Base-by-base conservation (phyloP, 2,329 filamentous ascomycete species). In the Xylaria sp. region DNA sequence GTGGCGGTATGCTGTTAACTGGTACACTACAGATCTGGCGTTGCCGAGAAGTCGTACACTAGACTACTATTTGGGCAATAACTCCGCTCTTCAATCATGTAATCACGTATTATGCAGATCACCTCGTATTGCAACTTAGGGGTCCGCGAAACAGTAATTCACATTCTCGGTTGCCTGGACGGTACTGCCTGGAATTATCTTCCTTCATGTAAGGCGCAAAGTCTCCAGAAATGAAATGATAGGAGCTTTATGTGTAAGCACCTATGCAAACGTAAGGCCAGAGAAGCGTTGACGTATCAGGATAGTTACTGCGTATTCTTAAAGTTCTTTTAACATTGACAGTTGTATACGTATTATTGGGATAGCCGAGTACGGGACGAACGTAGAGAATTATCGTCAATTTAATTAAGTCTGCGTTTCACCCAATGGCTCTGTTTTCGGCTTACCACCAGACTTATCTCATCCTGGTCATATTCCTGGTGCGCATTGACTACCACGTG, bases 121-220 rank as follows among this genome's bases (percentile, higher is more conserved):
- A 70, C 34, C 68, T 70, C 68, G 68, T 70, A 63, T 70, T 66
- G 50, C 48, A 32, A 46, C 59, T 46, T 46, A n/a, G 41, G 32
- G 59, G 48, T 41, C 58, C 58, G 39, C 68, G 3, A 34, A 56
- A 59, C 18, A 46, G 55, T 46, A 56, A 56, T 50, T 46, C 44
- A 56, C 48, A 51, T 50, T 55, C 10, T 34, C 3, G 28, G 3
- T 34, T 55, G 28, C 7, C n/a, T n/a, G n/a, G n/a, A n/a, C n/a
- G n/a, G n/a, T n/a, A n/a, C n/a, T n/a, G n/a, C n/a, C n/a, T n/a
- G n/a, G n/a, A n/a, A n/a, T n/a, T n/a, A n/a, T n/a, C n/a, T n/a
- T n/a, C n/a, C n/a, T n/a, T n/a, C n/a, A n/a, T n/a, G n/a, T n/a
- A n/a, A n/a, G n/a, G n/a, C n/a, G n/a, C n/a, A n/a, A n/a, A n/a